A percentile compares a stretch with the other conserved stretches of the same genome.
phyloP scores from a whole-genome alignment of 2,329 filamentous ascomycete species.

The Penicillium sp. region DNA sequence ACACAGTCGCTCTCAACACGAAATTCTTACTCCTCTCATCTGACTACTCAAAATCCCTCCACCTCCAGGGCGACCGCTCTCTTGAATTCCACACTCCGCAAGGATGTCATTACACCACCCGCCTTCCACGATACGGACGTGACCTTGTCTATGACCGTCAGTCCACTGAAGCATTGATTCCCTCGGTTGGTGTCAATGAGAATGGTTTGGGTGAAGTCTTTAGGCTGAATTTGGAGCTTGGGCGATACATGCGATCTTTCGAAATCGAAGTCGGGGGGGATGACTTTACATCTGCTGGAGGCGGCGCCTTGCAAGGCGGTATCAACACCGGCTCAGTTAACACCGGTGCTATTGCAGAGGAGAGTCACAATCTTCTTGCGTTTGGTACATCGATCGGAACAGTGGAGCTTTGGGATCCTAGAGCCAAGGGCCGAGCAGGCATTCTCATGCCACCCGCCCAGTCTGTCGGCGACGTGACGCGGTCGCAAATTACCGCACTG shows the following conservation, averaged over 20 bases:
- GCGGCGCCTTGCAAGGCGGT: constrained; percentile 80
- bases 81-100: constrained; percentile 91
- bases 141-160: constrained; percentile 83
- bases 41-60: constrained; percentile 92
- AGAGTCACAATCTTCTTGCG: constrained; percentile 84
- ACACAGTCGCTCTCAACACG: constrained; percentile 89
- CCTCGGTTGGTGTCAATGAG: constrained; percentile 81
- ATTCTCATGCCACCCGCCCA: constrained; percentile 65
- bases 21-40: constrained; percentile 85
- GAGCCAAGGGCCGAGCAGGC: constrained; percentile 79
- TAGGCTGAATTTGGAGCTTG: constrained; percentile 85
- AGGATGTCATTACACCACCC: constrained; percentile 85
- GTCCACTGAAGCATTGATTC: constrained; percentile 82
- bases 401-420: constrained; percentile 93
- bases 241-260: constrained; percentile 92
- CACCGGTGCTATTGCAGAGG: constrained; percentile 80
- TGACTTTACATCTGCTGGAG: constrained; percentile 67
- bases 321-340: constrained; percentile 87
- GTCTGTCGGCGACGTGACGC: constrained; percentile 42
- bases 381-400: constrained; percentile 96
- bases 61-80: constrained; percentile 87
- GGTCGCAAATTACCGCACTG: constrained; percentile 77
- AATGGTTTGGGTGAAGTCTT: constrained; percentile 92
- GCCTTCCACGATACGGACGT: constrained; percentile 88
- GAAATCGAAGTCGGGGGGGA: constrained; percentile 88